phyloP scores from a whole-genome alignment of 1,284 basidiomycete genomes.

The Anthracocystis walkeri region DNA sequence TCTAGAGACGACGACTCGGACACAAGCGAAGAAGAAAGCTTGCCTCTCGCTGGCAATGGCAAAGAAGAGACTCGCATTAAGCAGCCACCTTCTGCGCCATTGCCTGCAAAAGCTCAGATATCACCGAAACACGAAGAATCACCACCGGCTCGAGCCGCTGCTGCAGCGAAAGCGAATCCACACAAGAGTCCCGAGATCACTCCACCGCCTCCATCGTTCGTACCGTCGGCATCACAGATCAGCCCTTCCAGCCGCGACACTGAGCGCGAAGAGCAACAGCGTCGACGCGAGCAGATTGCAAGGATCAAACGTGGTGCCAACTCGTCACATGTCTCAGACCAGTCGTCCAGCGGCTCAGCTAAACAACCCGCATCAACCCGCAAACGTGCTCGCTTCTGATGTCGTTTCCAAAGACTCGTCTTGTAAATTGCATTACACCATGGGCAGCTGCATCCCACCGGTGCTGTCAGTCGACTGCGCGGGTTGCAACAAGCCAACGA shows the following conservation, averaged over 20 bases:
- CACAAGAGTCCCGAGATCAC: not conserved
- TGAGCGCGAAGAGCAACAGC: constrained; percentile 24
- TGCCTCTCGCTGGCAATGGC: not conserved
- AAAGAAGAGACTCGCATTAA: not conserved
- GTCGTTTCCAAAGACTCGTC: not conserved
- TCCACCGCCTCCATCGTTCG: constrained; percentile 9
- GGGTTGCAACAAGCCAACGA: constrained; percentile 51
- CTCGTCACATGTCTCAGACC: not conserved
- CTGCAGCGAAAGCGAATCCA: not conserved
- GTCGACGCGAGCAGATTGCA: constrained; percentile 33
- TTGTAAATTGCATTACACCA: constrained; percentile 14
- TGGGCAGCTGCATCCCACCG: constrained; percentile 18
- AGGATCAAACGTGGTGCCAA: constrained; percentile 21
- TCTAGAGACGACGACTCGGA: constrained; percentile 5
- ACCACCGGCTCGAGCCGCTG: not conserved
- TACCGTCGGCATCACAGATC: constrained; percentile 5
- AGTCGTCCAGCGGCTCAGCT: not conserved
- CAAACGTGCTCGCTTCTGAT: constrained; percentile 36
- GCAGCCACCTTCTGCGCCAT: not conserved
- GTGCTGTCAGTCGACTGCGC: constrained; percentile 7
- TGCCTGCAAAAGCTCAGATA: not conserved
- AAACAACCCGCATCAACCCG: not conserved
- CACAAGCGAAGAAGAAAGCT: constrained; percentile 20
- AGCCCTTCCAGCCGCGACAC: constrained; percentile 5
- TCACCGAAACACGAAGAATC: not conserved